Base-by-base conservation (phyloP, 495 filamentous ascomycete genomes). In the Aspergillus kassunensis region DNA sequence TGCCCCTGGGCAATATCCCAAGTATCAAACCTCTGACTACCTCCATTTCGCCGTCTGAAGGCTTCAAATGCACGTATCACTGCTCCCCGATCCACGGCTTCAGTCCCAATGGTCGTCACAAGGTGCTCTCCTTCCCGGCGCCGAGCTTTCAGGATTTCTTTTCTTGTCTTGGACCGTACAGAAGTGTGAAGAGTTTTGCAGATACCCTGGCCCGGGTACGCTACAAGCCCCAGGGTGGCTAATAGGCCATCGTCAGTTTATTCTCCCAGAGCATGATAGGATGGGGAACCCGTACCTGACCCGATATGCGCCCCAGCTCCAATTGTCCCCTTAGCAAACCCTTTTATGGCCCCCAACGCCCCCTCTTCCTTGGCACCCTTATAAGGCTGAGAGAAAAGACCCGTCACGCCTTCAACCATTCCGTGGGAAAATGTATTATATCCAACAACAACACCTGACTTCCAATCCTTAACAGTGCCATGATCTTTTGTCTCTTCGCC, bases 281-380 rank as follows among this genome's bases (percentile, higher is more conserved):
- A 24, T 13, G 31, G 34, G 8, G 8, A 37, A 15, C 29, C 54
- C 62, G 27, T 49, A 70, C 67, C 67, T 23, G 63, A 64, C 31
- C 64, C 56, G 8, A 65, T 59, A 65, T 91, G 91, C 2, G 91
- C 72, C 5, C 89, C 76, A 20, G 90, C 78, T 0, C 90, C 86
- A 2, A 85, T 82, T 1, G 89, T 57, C 2, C 90, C 89, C 73
- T 88, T 91, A 1, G 83, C 87, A 1, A 90, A 60, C 3, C 90
- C 90, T 52, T 77, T 79, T 1, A 82, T 60, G 29, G 81, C 79
- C 0, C 89, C 89, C 3, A 78, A 57, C 0, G 80, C 57, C 0
- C 86, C 84, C 2, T 80, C 75, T 1, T 81, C 72, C 24, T 76
- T 76, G 3, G 78, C 84, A 0, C 85, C 89, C 1, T 75, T 75